These are phyloP conservation scores for Pseudogymnoascus sp. DNA, from an alignment of 2,329 filamentous ascomycete species.

Conservation along the genomic window DNA sequence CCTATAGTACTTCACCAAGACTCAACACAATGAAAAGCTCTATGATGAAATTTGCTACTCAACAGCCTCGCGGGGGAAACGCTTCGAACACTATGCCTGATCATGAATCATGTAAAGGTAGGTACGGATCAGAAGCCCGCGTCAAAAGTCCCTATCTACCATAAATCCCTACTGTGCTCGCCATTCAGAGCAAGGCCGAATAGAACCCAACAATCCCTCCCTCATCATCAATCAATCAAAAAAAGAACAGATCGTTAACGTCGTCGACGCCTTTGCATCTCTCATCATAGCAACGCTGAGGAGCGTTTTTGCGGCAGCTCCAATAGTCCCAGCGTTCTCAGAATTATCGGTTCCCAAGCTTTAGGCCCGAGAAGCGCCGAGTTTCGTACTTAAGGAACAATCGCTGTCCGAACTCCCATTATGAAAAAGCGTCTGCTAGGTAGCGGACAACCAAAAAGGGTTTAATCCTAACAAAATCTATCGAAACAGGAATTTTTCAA, in stretches of 20 bases:
- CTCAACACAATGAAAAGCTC: conserved; percentile 3
- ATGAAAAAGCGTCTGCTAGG: neutral
- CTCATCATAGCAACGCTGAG: conserved; percentile 2
- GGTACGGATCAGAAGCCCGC: conserved; percentile 4
- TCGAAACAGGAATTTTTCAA: conserved; percentile 10
- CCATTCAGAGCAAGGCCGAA: neutral
- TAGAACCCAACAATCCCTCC: neutral
- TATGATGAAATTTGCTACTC: conserved; percentile 8
- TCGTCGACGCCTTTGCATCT: conserved; percentile 8
- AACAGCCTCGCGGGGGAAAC: neutral
- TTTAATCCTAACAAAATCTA: conserved; percentile 6
- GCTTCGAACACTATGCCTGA: conserved; percentile 7
- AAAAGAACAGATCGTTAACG: conserved; percentile 9
- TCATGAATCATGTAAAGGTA: conserved; percentile 10
- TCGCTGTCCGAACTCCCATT: conserved; percentile 1
- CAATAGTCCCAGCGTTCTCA: conserved; percentile 2
- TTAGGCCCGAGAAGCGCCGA: neutral
- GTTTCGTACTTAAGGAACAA: neutral
- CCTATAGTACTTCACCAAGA: neutral
- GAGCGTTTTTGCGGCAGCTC: conserved; percentile 1
- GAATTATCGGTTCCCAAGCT: conserved; percentile 7
- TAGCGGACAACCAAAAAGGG: conserved; percentile 3
- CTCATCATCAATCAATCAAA: conserved; percentile 9
- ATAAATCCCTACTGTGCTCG: conserved; percentile 9
- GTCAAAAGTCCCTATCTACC: conserved; percentile 2